Conservation (phyloP, 768 basidiomycete species). For the Naematelia aurantialba region DNA sequence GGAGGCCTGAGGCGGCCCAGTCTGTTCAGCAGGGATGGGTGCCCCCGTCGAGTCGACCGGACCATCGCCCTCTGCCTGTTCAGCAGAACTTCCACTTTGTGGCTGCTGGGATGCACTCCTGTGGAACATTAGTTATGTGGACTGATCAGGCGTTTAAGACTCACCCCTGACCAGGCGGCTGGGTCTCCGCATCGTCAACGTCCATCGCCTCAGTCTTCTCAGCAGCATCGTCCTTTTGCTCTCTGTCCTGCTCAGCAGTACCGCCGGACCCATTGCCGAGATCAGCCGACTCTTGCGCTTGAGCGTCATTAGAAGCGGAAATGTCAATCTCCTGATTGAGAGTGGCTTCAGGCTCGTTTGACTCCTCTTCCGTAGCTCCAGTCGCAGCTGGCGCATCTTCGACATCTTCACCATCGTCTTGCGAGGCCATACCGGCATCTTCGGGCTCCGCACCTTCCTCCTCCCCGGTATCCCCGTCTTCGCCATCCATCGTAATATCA, state of each 20-base stretch:
- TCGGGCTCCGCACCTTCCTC: slow-evolving; percentile 37
- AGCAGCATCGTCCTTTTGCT: slow-evolving; percentile 24
- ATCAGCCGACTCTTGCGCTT: slow-evolving; percentile 34
- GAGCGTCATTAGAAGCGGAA: slow-evolving; percentile 45
- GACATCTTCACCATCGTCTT: slow-evolving; percentile 33
- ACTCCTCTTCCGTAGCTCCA: slow-evolving; percentile 43
- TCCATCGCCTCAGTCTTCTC: slow-evolving; percentile 53
- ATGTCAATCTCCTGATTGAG: slow-evolving; percentile 34
- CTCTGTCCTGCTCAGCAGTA: slow-evolving; percentile 16
- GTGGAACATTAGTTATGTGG: slow-evolving; percentile 7
- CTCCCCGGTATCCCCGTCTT: slow-evolving; percentile 51
- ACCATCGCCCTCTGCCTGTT: slow-evolving; percentile 50
- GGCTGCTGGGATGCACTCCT: slow-evolving; percentile 24
- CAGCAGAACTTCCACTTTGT: slow-evolving; percentile 38
- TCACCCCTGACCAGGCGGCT: slow-evolving; percentile 33
- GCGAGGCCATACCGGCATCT: slow-evolving; percentile 19
- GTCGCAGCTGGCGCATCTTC: slow-evolving; percentile 43
- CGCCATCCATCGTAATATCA: slow-evolving; percentile 25
- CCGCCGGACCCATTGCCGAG: slow-evolving; percentile 30
- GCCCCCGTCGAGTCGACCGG: slow-evolving; percentile 36
- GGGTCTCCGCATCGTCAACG: slow-evolving; percentile 36
- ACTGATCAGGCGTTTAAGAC: slow-evolving; percentile 8
- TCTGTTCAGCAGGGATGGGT: slow-evolving; percentile 29
- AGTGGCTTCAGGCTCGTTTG: slow-evolving; percentile 32
- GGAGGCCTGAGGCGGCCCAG: slow-evolving; percentile 44